Base-by-base conservation (phyloP, 2,329 filamentous ascomycete species). In the Penicillium sclerotiorum region DNA sequence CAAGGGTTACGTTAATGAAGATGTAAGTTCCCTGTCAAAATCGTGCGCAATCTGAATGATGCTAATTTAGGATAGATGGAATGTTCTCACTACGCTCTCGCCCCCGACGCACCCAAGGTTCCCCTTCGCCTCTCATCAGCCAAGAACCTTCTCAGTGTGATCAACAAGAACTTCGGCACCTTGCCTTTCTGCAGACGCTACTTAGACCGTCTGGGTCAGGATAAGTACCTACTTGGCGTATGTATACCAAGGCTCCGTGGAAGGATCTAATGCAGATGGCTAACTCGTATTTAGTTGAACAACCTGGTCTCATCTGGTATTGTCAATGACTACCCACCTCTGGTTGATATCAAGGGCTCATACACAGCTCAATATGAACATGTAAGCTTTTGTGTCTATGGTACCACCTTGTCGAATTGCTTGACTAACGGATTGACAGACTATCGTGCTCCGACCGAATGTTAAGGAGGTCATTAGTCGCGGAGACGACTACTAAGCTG, bases 311-410 rank as follows among this genome's bases (percentile, higher is more conserved):
- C 84, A 35, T 84, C 80, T 50, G 91, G 90, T 50, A 88, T 96
- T 61, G 89, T 96, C 36, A 89, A 96, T 73, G 85, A 89, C 36
- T 96, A 96, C 69, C 90, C 91, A 32, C 92, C 92, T 23, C 78
- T 96, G 61, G 86, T 88, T 61, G 92, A 96, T 75, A 86, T 92
- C 74, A 95, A 95, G 81, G 93, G 93, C 51, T 95, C 89, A 21
- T 96, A 95, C 72, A 95, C 91, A 21, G 93, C 92, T 57, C 92
- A 96, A 70, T 95, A 85, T 68, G 92, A 96, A 78, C 92, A 96
- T 77, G 91, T 95, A 76, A 81, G 88, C 18, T 30, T 21, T 49
- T 27, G 43, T 41, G n/a, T 36, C 35, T 46, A n/a, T 23, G 4
- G 4, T 36, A 5, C 39, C n/a, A 17, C n/a, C n/a, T n/a, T 20